Evolutionary conservation across 2,329 filamentous ascomycete species (phyloP).

Genomic region (Colletotrichum sp.): DNA sequence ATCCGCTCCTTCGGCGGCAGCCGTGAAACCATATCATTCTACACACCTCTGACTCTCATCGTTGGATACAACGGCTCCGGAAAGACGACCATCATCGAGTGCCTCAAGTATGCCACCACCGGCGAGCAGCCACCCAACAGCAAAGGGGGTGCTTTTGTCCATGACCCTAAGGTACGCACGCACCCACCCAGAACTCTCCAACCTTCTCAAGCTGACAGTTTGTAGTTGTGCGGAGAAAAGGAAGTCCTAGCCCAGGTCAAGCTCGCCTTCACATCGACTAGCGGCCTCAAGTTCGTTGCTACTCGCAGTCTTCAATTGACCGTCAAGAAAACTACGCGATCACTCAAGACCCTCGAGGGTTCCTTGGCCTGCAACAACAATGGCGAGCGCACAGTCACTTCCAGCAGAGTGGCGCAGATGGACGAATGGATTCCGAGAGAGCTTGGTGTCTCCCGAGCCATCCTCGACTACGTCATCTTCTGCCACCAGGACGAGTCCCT

Average conservation of each 20-base stretch:
- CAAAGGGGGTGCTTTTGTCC: slow-evolving; percentile 89
- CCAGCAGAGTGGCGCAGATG: slow-evolving; percentile 80
- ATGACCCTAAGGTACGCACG: slow-evolving; percentile 80
- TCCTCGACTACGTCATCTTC: slow-evolving; percentile 95
- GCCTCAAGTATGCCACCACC: slow-evolving; percentile 96
- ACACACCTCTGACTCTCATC: slow-evolving; percentile 91
- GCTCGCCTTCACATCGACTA: slow-evolving; percentile 81
- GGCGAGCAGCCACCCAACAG: slow-evolving; percentile 93
- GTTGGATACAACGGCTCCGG: slow-evolving; percentile 97
- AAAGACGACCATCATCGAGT: slow-evolving; percentile 99
- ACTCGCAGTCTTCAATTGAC: slow-evolving; percentile 86
- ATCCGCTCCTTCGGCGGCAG: slow-evolving; percentile 79
- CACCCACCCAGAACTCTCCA: not conserved
- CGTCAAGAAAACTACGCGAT: slow-evolving; percentile 79
- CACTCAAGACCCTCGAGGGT: slow-evolving; percentile 85
- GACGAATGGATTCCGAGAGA: slow-evolving; percentile 84
- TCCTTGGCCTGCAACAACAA: slow-evolving; percentile 77
- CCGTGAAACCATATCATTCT: slow-evolving; percentile 83
- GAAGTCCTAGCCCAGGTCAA: slow-evolving; percentile 92
- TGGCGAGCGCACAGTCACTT: slow-evolving; percentile 80
- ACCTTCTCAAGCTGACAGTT: not conserved
- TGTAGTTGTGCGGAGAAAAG: slow-evolving; percentile 77
- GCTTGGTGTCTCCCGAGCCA: slow-evolving; percentile 86
- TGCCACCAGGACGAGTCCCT: slow-evolving; percentile 98
- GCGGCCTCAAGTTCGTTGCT: slow-evolving; percentile 79